These are phyloP conservation scores for Podospora conica DNA, from an alignment of 495 filamentous ascomycete genomes.

Conservation along the genomic window DNA sequence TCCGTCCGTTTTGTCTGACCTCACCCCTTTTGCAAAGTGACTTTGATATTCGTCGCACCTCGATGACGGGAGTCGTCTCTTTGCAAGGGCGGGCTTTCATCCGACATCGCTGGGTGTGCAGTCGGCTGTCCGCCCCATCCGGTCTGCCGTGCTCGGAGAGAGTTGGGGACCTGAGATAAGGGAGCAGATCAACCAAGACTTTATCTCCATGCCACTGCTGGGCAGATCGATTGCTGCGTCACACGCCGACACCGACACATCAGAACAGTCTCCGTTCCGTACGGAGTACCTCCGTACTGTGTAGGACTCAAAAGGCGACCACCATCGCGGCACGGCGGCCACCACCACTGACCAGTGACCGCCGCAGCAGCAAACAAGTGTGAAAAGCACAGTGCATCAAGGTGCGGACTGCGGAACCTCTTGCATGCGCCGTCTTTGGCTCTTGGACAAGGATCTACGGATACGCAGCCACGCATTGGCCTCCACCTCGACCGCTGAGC, in stretches of 20 bases:
- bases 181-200: not conserved
- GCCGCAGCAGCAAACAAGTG: not conserved
- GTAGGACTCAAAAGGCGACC: not conserved
- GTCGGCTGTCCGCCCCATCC: not conserved
- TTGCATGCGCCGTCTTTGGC: constrained; percentile 2
- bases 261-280: not conserved
- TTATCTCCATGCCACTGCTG: not conserved
- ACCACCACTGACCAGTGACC: not conserved
- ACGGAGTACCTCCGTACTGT: not conserved
- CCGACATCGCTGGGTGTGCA: constrained; percentile 20
- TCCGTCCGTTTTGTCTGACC: constrained; percentile 3
- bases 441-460: not conserved
- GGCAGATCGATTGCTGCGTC: not conserved
- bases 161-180: not conserved
- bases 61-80: not conserved
- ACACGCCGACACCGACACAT: not conserved
- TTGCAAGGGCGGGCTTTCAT: constrained; percentile 3
- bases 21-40: not conserved
- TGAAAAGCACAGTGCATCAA: constrained; percentile 11
- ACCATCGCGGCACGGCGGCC: not conserved
- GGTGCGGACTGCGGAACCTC: not conserved
- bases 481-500: constrained; percentile 14
- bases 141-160: not conserved
- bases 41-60: not conserved
- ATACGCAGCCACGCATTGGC: constrained; percentile 14